Percentiles rank a stretch among this genome's conserved stretches.
Conservation (phyloP, 495 filamentous ascomycete genomes). For the Chaetomium tenue region DNA sequence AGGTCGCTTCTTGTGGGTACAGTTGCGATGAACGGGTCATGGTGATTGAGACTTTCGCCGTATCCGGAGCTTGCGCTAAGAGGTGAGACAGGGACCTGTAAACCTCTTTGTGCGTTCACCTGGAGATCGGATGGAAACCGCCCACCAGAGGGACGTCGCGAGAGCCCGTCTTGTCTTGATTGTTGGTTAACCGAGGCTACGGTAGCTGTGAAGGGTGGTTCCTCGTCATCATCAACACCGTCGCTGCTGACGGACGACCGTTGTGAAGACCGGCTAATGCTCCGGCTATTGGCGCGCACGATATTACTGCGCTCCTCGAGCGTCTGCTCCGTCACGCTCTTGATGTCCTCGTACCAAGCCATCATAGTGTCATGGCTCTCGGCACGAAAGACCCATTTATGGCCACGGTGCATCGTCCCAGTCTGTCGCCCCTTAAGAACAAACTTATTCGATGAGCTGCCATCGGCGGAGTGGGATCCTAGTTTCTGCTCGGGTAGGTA, state of each 20-base stretch:
- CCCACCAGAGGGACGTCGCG: slow-evolving; percentile 74
- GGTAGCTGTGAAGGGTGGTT: slow-evolving; percentile 64
- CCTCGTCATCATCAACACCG: slow-evolving; percentile 81
- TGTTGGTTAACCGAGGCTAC: slow-evolving; percentile 49
- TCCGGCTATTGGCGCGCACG: slow-evolving; percentile 73
- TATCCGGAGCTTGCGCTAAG: slow-evolving; percentile 73
- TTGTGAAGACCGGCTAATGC: slow-evolving; percentile 65
- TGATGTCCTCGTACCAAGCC: slow-evolving; percentile 93
- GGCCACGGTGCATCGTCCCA: slow-evolving; percentile 87
- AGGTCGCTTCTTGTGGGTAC: slow-evolving; percentile 52
- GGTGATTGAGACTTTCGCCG: slow-evolving; percentile 49
- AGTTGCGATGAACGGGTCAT: slow-evolving; percentile 55
- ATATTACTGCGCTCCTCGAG: slow-evolving; percentile 86
- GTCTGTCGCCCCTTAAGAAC: slow-evolving; percentile 95
- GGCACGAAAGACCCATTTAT: slow-evolving; percentile 96
- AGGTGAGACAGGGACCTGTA: slow-evolving; percentile 71
- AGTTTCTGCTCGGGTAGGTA: slow-evolving; percentile 93
- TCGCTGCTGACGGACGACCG: slow-evolving; percentile 68
- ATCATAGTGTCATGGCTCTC: slow-evolving; percentile 96
- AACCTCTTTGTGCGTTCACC: slow-evolving; percentile 65
- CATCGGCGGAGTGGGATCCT: slow-evolving; percentile 81
- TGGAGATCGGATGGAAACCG: slow-evolving; percentile 86
- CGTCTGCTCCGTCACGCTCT: slow-evolving; percentile 78
- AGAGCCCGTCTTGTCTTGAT: slow-evolving; percentile 46
- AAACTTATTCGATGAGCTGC: slow-evolving; percentile 94